Base-by-base conservation (phyloP, 192 early-diverging fungal genomes). In the Coemansia sp. region DNA sequence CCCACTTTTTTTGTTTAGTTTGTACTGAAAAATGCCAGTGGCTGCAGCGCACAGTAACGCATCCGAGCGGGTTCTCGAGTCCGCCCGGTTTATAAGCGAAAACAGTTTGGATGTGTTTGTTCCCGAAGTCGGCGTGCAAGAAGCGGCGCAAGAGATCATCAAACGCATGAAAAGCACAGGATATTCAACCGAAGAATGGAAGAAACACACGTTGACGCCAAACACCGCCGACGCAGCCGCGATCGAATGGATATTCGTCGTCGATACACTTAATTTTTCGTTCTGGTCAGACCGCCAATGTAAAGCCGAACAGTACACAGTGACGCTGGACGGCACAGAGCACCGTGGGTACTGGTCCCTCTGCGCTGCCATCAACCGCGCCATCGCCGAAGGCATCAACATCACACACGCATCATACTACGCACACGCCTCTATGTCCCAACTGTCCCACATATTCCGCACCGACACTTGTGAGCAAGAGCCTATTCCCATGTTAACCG, bases 331-430 rank as follows among this genome's bases (percentile, higher is more conserved):
- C 35, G 87, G 83, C 15, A 50, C 54, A 12, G 48, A 67, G 11
- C 90, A 92, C 69, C 85, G 82, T 21, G 93, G 93, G 1, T 94
- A 94, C 70, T 93, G 93, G 93, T 85, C 90, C 0, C 69, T 94
- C 35, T 89, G 88, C 32, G 93, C 93, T 0, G 84, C 87, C 3
- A 82, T 94, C 59, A 89, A 92, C 69, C 72, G 89, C 9, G 88
- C 89, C 61, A 87, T 12, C 60, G 76, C 4, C 0, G 85, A 86
- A 45, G 88, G 87, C 1, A 75, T 87, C 15, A 83, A 84, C 0
- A 85, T 93, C 19, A 87, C 87, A 0, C 70, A 82, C 19, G 80
- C 91, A 0, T n/a, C 55, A n/a, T 87, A 73, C 62, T 87, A 80
- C 63, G 73, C 80, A 0, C 57, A 60, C 6, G 64, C 83, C 10